Conservation (phyloP, 192 early-diverging fungal genomes). For the Backusella tarrabulga region DNA sequence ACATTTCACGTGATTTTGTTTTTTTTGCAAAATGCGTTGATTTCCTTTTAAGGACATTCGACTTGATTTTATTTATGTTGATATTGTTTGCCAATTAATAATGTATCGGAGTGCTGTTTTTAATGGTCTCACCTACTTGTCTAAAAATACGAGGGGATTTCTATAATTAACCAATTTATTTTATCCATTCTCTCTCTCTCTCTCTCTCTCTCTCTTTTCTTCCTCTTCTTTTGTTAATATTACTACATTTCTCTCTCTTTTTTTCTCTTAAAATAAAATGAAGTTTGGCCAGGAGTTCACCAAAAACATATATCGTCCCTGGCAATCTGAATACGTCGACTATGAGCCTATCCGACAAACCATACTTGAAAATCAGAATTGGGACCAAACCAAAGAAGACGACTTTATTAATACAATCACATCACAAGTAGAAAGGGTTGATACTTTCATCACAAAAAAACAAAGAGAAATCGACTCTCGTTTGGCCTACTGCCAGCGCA, state of each 20-base stretch:
- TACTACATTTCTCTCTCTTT: neutral
- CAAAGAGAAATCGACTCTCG: constrained; percentile 72
- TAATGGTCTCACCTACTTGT: neutral
- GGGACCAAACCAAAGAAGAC: constrained; percentile 82
- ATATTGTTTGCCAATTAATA: neutral
- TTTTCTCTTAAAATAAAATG: constrained; percentile 46
- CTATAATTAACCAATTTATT: neutral
- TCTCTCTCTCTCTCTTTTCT: constrained; percentile 7
- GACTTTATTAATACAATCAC: constrained; percentile 83
- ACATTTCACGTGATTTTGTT: neutral
- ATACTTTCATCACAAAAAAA: constrained; percentile 69
- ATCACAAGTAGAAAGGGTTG: constrained; percentile 81
- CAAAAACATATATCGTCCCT: constrained; percentile 65
- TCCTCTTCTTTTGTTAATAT: neutral
- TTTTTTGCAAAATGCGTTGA: neutral
- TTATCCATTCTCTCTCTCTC: neutral
- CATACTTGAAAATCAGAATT: constrained; percentile 55
- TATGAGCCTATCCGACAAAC: constrained; percentile 82
- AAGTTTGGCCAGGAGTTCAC: constrained; percentile 84
- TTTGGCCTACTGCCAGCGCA: constrained; percentile 64
- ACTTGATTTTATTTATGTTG: too few relatives aligned
- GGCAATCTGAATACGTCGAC: constrained; percentile 80
- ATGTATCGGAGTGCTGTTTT: neutral
- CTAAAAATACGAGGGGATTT: constrained; percentile 12
- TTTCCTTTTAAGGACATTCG: neutral